Evolutionary conservation across 2,329 filamentous ascomycete genomes (phyloP).

Genomic region (Fusarium verrucosum): DNA sequence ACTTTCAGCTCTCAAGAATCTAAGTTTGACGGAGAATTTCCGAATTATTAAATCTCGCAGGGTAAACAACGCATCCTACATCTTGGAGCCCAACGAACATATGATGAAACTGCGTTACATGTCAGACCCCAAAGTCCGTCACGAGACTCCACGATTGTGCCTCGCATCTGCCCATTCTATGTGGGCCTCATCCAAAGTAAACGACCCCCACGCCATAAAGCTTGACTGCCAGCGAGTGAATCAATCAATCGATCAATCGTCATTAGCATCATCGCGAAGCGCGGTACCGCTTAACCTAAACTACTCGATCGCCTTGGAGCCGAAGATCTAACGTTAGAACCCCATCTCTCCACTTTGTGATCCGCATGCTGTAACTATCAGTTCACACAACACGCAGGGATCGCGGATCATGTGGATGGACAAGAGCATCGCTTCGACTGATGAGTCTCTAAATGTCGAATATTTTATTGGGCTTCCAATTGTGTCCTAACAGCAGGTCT

Average conservation of each 20-base stretch:
- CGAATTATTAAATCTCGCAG: not conserved
- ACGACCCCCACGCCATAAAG: slow-evolving; percentile 35
- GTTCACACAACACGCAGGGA: slow-evolving; percentile 28
- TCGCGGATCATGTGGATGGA: slow-evolving; percentile 29
- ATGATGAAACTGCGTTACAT: not conserved
- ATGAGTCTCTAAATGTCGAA: not conserved
- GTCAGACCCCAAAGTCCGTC: slow-evolving; percentile 16
- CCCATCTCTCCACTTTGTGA: slow-evolving; percentile 17
- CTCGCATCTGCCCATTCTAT: slow-evolving; percentile 9
- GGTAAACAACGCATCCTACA: not conserved
- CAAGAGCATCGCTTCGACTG: slow-evolving; percentile 22
- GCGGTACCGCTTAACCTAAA: slow-evolving; percentile 29
- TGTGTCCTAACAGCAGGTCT: not conserved
- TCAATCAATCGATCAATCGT: slow-evolving; percentile 7
- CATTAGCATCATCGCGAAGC: slow-evolving; percentile 25
- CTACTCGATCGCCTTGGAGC: slow-evolving; percentile 19
- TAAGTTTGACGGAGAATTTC: not conserved
- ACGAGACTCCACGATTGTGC: slow-evolving; percentile 31
- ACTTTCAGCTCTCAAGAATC: not conserved
- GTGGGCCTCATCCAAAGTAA: slow-evolving; percentile 25
- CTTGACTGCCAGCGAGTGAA: slow-evolving; percentile 33
- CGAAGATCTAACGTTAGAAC: slow-evolving; percentile 23
- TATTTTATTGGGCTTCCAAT: not conserved
- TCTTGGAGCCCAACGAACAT: not conserved
- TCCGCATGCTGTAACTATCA: slow-evolving; percentile 18